Conservation (phyloP, 805 yeast species). For the Kazachstania viticola region DNA sequence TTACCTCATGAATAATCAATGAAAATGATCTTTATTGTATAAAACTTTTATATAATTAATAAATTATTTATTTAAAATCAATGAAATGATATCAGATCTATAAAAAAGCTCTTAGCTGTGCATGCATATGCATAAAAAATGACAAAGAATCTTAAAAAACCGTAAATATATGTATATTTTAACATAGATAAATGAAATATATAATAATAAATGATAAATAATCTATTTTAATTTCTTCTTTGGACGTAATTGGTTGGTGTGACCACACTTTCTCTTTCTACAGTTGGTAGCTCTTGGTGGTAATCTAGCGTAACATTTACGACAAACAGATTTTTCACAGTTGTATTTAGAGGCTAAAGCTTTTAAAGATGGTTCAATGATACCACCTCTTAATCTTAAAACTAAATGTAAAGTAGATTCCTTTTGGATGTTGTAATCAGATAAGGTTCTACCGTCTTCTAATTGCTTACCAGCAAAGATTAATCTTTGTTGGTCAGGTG, state of each 20-base stretch:
- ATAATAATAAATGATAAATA: too few relatives aligned
- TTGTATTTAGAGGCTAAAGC: conserved; percentile 96
- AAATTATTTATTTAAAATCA: too few relatives aligned
- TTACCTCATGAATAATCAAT: too few relatives aligned
- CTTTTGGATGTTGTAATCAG: conserved; percentile 63
- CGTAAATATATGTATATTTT: too few relatives aligned
- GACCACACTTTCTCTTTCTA: conserved; percentile 99
- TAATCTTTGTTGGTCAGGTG: conserved; percentile 61
- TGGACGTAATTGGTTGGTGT: conserved; percentile 98
- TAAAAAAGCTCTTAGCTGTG: too few relatives aligned
- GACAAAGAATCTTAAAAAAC: too few relatives aligned
- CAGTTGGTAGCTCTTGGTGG: conserved; percentile 99
- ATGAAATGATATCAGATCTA: too few relatives aligned
- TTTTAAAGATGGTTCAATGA: conserved; percentile 96
- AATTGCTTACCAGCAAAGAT: conserved; percentile 63
- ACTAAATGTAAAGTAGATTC: conserved; percentile 63
- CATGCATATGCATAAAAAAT: too few relatives aligned
- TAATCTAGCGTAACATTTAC: conserved; percentile 98
- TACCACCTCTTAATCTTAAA: conserved; percentile 62
- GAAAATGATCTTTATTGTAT: too few relatives aligned
- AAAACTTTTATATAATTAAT: too few relatives aligned
- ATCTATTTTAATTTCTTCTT: conserved; percentile 89
- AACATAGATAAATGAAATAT: too few relatives aligned
- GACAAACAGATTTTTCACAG: conserved; percentile 97
- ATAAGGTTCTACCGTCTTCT: conserved; percentile 60